phyloP scores from a whole-genome alignment of 768 basidiomycete species.

The Phaffia tasmanica region DNA sequence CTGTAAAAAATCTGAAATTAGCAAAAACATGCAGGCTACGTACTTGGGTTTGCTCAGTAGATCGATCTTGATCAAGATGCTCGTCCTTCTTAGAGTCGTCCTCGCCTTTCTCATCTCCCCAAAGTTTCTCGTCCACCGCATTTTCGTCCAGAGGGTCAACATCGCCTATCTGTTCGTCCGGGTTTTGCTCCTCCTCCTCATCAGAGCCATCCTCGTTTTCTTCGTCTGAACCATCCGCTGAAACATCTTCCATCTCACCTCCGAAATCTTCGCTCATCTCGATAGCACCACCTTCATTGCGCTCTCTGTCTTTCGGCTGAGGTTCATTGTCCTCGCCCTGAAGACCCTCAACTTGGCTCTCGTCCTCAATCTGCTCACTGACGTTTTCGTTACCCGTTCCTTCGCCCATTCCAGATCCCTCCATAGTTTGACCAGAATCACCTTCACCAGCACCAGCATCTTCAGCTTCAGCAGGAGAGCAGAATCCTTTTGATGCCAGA shows the following conservation, averaged over 20 bases:
- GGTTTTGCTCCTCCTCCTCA: slow-evolving; percentile 44
- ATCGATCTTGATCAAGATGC: slow-evolving; percentile 26
- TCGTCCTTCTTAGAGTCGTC: slow-evolving; percentile 33
- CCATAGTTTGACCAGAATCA: slow-evolving; percentile 43
- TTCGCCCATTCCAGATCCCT: slow-evolving; percentile 77
- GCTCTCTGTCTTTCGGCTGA: slow-evolving; percentile 30
- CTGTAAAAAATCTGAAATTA: not conserved
- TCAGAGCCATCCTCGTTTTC: slow-evolving; percentile 45
- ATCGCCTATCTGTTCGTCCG: slow-evolving; percentile 73
- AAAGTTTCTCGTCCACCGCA: slow-evolving; percentile 88
- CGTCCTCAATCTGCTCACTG: slow-evolving; percentile 89
- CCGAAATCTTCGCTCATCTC: slow-evolving; percentile 88
- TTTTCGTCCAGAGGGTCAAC: slow-evolving; percentile 71
- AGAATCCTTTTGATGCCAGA: slow-evolving; percentile 78
- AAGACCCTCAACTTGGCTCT: slow-evolving; percentile 90
- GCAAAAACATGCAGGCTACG: not conserved
- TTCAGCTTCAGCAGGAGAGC: slow-evolving; percentile 61
- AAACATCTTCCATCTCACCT: slow-evolving; percentile 69
- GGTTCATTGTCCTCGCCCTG: slow-evolving; percentile 52
- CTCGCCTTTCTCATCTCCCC: slow-evolving; percentile 64
- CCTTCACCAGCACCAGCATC: slow-evolving; percentile 34
- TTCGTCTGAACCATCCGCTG: slow-evolving; percentile 23
- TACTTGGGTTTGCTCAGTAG: slow-evolving; percentile 35
- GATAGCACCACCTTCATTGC: slow-evolving; percentile 53
- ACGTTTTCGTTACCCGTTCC: slow-evolving; percentile 77